A percentile compares a stretch with the other conserved stretches of the same genome.
Conservation (phyloP, 2,329 filamentous ascomycete species). For the Amesomyces nigricolor region DNA sequence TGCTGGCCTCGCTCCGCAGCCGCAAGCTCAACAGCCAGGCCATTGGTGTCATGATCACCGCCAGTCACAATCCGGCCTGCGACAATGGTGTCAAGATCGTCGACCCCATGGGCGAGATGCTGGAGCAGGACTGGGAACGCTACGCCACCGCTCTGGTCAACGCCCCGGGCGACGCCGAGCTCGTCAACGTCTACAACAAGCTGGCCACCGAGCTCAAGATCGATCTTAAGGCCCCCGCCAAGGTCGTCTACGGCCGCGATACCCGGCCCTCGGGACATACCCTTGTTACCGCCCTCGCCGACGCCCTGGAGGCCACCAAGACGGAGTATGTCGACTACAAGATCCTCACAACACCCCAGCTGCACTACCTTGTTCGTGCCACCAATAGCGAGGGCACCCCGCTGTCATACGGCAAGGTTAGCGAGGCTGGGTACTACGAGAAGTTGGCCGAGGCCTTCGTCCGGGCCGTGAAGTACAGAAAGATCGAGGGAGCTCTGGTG, state of each 20-base stretch:
- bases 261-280: slow-evolving; percentile 87
- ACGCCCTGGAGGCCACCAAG: slow-evolving; percentile 70
- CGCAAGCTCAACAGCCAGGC: slow-evolving; percentile 84
- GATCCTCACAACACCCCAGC: slow-evolving; percentile 90
- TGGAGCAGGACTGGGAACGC: slow-evolving; percentile 90
- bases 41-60: slow-evolving; percentile 95
- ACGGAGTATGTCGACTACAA: slow-evolving; percentile 79
- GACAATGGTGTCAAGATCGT: slow-evolving; percentile 96
- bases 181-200: slow-evolving; percentile 69
- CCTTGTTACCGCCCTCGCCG: slow-evolving; percentile 71
- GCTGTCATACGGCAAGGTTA: slow-evolving; percentile 81
- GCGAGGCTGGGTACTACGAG: slow-evolving; percentile 89
- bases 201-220: slow-evolving; percentile 72
- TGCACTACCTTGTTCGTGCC: slow-evolving; percentile 93
- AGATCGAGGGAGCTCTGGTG: slow-evolving; percentile 65
- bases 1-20: slow-evolving; percentile 82
- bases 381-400: slow-evolving; percentile 87
- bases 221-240: slow-evolving; percentile 62
- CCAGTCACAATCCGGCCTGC: slow-evolving; percentile 82
- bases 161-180: slow-evolving; percentile 65
- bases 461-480: slow-evolving; percentile 71
- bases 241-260: slow-evolving; percentile 85
- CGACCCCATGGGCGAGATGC: slow-evolving; percentile 96
- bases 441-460: slow-evolving; percentile 84
- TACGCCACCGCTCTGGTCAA: slow-evolving; percentile 89